These are phyloP conservation scores for Niebla homalea DNA, from an alignment of 495 filamentous ascomycete species.

Conservation along the genomic window DNA sequence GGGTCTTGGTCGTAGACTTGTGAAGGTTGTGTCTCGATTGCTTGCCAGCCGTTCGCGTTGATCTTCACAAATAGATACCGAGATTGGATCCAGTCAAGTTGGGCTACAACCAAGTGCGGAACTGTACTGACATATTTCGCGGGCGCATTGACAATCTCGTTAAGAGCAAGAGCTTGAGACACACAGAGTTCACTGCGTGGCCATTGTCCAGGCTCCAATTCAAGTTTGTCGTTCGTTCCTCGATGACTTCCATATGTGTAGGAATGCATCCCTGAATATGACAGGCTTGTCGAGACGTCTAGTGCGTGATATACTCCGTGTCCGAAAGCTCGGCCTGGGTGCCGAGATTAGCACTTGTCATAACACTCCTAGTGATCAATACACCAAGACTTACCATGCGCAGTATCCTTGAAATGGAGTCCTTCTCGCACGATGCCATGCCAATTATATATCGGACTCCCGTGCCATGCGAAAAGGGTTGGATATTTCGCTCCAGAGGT, in stretches of 20 bases:
- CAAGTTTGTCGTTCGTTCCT: neutral
- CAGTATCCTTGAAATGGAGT: constrained; percentile 50
- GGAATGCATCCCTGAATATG: constrained; percentile 31
- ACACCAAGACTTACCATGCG: constrained; percentile 33
- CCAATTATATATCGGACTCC: constrained; percentile 68
- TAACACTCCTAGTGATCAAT: no score
- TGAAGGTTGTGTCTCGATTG: constrained; percentile 18
- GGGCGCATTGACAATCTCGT: constrained; percentile 76
- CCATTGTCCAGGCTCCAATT: constrained; percentile 35
- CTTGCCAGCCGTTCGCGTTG: constrained; percentile 7
- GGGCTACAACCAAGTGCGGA: constrained; percentile 59
- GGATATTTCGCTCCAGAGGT: constrained; percentile 36
- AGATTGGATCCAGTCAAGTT: constrained; percentile 82
- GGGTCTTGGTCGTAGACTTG: constrained; percentile 45
- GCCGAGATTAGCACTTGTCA: neutral
- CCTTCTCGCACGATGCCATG: constrained; percentile 80
- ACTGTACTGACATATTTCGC: constrained; percentile 37
- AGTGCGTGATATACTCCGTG: constrained; percentile 72
- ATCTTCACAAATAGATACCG: constrained; percentile 68
- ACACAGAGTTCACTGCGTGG: constrained; percentile 49
- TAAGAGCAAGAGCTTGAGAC: constrained; percentile 52
- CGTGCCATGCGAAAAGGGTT: constrained; percentile 76
- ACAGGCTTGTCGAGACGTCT: constrained; percentile 39
- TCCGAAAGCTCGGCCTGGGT: constrained; percentile 44
- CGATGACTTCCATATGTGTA: neutral